Percentiles rank a stretch among this genome's conserved stretches.
Evolutionary conservation across 2,329 filamentous ascomycete genomes (phyloP).

Genomic region (Zopfia rhizophila): DNA sequence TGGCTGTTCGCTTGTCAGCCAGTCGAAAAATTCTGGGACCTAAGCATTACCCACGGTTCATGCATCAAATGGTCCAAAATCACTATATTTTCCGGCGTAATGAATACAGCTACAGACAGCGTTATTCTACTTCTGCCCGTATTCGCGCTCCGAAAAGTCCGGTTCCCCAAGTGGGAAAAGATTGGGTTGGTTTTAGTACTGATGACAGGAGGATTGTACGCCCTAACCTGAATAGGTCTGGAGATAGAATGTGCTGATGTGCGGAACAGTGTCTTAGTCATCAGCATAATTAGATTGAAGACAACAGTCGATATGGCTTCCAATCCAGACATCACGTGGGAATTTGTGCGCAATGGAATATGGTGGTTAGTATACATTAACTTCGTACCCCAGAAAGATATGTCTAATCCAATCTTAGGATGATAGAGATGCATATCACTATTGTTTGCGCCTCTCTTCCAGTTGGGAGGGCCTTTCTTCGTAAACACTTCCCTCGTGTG

Average conservation of each 20-base stretch:
- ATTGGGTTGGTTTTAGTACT: constrained; percentile 10
- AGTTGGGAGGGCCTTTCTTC: constrained; percentile 12
- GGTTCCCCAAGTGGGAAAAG: constrained; percentile 10
- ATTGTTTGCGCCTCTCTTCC: constrained; percentile 12
- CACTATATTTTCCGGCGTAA: constrained; percentile 11
- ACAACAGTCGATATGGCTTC: constrained; percentile 10
- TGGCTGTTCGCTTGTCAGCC: constrained; percentile 11
- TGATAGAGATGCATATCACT: constrained; percentile 12
- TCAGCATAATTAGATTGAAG: no score
- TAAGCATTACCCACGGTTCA: constrained; percentile 11
- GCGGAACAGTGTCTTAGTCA: constrained; percentile 10
- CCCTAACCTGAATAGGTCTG: no score
- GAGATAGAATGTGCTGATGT: constrained; percentile 8
- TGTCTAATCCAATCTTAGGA: constrained; percentile 10
- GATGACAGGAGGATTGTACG: constrained; percentile 11
- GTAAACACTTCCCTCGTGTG: constrained; percentile 9
- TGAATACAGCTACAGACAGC: constrained; percentile 10
- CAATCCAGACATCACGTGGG: constrained; percentile 12
- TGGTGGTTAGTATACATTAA: constrained; percentile 11
- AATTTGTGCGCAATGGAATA: constrained; percentile 10
- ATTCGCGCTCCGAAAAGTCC: constrained; percentile 10
- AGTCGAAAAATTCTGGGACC: constrained; percentile 10
- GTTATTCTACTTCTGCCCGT: constrained; percentile 12
- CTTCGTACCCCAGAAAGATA: constrained; percentile 4
- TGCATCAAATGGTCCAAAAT: constrained; percentile 11